phyloP scores from a whole-genome alignment of 2,329 filamentous ascomycete species.

The Fusarium marasasianum region DNA sequence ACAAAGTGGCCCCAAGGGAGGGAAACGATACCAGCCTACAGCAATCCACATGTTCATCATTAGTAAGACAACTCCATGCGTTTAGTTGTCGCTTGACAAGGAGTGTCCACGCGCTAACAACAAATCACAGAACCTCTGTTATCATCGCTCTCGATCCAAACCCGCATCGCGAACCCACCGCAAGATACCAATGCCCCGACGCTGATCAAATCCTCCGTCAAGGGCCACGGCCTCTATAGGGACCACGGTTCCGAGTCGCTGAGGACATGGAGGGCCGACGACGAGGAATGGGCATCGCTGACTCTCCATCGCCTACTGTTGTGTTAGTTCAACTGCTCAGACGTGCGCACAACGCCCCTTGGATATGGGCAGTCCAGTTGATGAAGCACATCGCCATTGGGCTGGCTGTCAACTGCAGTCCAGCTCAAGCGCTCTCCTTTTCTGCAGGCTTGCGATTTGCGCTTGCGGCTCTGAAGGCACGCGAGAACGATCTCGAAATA shows the following conservation, averaged over 20 bases:
- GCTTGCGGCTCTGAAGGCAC: background rate
- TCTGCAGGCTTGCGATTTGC: background rate
- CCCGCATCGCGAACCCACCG: accelerated
- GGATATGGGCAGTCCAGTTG: accelerated
- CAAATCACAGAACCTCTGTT: accelerated
- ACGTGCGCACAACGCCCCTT: accelerated
- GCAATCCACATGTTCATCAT: background rate
- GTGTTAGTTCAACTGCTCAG: accelerated
- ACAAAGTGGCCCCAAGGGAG: background rate
- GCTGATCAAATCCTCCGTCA: too few relatives aligned
- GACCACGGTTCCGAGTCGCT: too few relatives aligned
- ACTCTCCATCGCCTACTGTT: background rate
- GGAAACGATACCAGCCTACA: accelerated
- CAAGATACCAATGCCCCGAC: background rate
- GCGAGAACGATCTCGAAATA: slow-evolving; percentile 60
- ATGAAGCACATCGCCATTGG: background rate
- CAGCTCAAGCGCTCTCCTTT: background rate
- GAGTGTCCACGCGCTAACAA: background rate
- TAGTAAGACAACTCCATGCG: background rate
- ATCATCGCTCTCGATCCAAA: background rate
- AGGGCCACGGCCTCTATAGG: too few relatives aligned
- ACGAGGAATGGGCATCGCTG: background rate
- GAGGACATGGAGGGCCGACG: too few relatives aligned
- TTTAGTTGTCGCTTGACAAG: background rate
- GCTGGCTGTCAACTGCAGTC: accelerated